These are phyloP conservation scores for Wickerhamomyces ciferrii DNA, from an alignment of 805 yeast genomes.

Conservation along the genomic window DNA sequence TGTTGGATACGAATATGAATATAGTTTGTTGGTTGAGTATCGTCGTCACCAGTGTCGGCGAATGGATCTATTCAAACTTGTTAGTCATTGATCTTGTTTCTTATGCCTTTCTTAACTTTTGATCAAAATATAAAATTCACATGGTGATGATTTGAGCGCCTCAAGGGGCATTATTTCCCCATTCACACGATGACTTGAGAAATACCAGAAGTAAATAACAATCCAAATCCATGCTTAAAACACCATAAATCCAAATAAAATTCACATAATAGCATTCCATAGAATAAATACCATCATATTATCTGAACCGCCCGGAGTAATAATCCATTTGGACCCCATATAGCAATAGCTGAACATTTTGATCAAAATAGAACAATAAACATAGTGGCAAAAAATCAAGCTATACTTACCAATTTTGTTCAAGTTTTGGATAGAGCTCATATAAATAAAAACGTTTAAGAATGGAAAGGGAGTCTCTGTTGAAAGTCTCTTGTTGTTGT, in stretches of 20 bases:
- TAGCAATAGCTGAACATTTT: not conserved
- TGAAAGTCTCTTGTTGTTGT: not conserved
- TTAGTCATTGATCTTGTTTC: not conserved
- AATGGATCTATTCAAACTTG: slow-evolving; percentile 66
- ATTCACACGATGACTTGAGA: too few relatives aligned
- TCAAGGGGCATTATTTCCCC: too few relatives aligned
- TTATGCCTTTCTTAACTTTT: too few relatives aligned
- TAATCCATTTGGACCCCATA: not conserved
- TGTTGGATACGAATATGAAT: slow-evolving; percentile 99
- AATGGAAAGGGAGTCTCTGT: not conserved
- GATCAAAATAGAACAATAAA: not conserved
- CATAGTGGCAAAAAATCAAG: not conserved
- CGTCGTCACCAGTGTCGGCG: slow-evolving; percentile 99
- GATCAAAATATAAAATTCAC: too few relatives aligned
- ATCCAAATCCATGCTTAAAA: too few relatives aligned
- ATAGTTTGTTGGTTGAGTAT: slow-evolving; percentile 91
- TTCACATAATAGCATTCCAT: too few relatives aligned
- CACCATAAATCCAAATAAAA: too few relatives aligned
- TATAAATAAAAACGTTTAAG: slow-evolving; percentile 25
- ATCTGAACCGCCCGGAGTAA: too few relatives aligned
- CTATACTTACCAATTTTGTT: slow-evolving; percentile 61
- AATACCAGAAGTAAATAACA: too few relatives aligned
- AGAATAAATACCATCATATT: too few relatives aligned
- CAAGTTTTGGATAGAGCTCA: slow-evolving; percentile 91
- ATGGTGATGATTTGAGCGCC: not conserved